phyloP scores from a whole-genome alignment of 192 early-diverging fungal genomes.

The Lobosporangium transversale region DNA sequence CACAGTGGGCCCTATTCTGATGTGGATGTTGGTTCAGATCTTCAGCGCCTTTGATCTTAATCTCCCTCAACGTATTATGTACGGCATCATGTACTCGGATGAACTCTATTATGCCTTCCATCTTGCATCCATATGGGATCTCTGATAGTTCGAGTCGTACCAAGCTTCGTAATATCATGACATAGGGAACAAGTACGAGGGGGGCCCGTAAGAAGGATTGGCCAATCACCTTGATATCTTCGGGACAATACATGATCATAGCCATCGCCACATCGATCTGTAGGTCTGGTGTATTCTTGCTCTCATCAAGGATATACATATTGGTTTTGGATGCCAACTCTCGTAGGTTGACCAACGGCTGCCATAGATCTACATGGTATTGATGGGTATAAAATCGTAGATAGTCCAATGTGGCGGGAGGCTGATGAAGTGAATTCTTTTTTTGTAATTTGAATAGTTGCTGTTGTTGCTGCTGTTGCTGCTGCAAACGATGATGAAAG shows the following conservation, averaged over 20 bases:
- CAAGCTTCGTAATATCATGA: slow-evolving; percentile 17
- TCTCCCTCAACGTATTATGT: slow-evolving; percentile 33
- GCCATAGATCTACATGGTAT: slow-evolving; percentile 28
- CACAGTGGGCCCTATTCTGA: slow-evolving; percentile 13
- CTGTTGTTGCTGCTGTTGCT: neutral
- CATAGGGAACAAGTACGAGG: slow-evolving; percentile 9
- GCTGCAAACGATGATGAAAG: too few species aligned
- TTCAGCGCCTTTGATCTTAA: slow-evolving; percentile 45
- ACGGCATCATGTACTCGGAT: slow-evolving; percentile 39
- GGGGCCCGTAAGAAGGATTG: slow-evolving; percentile 22
- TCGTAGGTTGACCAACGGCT: slow-evolving; percentile 9
- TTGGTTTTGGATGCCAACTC: neutral
- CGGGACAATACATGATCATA: slow-evolving; percentile 17
- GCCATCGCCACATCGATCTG: slow-evolving; percentile 16
- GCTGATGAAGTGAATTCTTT: neutral
- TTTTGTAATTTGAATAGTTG: too few species aligned
- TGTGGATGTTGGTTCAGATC: slow-evolving; percentile 8
- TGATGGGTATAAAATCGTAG: slow-evolving; percentile 38
- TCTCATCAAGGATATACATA: slow-evolving; percentile 10
- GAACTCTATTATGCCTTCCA: slow-evolving; percentile 38
- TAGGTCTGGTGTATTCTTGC: slow-evolving; percentile 17
- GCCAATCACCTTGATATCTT: slow-evolving; percentile 31
- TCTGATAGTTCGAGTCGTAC: slow-evolving; percentile 39
- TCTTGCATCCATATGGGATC: slow-evolving; percentile 17
- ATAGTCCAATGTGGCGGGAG: slow-evolving; percentile 29